Evolutionary conservation across 2,329 filamentous ascomycete species (phyloP).

Genomic region (Colletotrichum sp.): DNA sequence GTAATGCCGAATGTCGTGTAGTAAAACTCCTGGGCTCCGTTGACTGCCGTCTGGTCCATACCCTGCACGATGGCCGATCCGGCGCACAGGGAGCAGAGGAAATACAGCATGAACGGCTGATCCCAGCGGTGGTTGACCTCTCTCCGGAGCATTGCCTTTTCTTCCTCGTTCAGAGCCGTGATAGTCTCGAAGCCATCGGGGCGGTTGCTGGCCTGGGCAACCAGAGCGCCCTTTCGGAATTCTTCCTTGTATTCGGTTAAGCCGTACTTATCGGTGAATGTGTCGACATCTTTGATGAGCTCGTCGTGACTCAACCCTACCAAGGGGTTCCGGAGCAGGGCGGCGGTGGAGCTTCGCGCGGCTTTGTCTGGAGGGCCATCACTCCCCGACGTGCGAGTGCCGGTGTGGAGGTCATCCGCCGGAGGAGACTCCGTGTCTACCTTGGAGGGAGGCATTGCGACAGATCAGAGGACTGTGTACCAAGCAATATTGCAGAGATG

Average conservation of each 20-base stretch:
- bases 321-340: constrained; percentile 35
- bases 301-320: constrained; percentile 31
- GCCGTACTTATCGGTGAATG: constrained; percentile 39
- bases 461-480: neutral
- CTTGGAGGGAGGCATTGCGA: constrained; percentile 6
- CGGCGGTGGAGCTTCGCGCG: constrained; percentile 24
- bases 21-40: constrained; percentile 56
- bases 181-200: constrained; percentile 33
- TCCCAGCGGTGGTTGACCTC: constrained; percentile 36
- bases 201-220: constrained; percentile 51
- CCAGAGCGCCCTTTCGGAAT: constrained; percentile 57
- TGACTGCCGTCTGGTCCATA: constrained; percentile 71
- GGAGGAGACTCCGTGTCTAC: constrained; percentile 10
- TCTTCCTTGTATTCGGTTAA: constrained; percentile 40
- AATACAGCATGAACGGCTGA: constrained; percentile 38
- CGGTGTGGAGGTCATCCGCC: neutral
- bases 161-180: constrained; percentile 28
- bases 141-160: constrained; percentile 30
- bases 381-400: neutral
- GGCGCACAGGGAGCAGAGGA: constrained; percentile 31
- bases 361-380: neutral
- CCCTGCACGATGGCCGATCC: constrained; percentile 49
- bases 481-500: neutral
- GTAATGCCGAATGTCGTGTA: constrained; percentile 35
- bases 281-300: constrained; percentile 37